Evolutionary conservation across 495 filamentous ascomycete genomes (phyloP), one percentile per base, ranked within the genome.

Genomic region (Penicillium robsamsonii): DNA sequence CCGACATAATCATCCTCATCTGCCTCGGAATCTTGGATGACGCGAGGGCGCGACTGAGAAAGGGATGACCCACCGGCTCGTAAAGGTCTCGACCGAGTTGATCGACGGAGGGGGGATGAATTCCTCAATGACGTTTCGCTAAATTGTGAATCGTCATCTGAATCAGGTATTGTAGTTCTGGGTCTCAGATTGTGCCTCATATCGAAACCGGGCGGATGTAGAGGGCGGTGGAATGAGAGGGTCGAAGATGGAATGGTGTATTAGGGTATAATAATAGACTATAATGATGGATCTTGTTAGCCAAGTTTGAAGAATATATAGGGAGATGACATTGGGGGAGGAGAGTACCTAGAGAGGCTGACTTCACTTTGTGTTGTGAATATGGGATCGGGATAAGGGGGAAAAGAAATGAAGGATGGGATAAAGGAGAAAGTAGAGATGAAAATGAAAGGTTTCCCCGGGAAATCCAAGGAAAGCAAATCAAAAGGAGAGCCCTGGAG

Each of bases 21-120:
- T 45, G 60, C 63, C 49, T 70, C 62, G 43, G 63, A 61, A 60
- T 69, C 57, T 37, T 58, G 53, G 45, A 65, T 62, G 49, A 67
- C 57, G 46, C 47, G 62, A 18, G 58, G 24, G 35, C 43, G 57
- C 42, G 58, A 50, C 29, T 47, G 50, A 58, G 55, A 55, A 57
- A 48, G 46, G 53, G 69, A 66, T 22, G 61, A 59, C 46, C 60
- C 61, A 44, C 68, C 58, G 45, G 62, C 47, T 65, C 48, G 61
- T 43, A 44, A 66, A 66, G 47, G 48, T 62, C 18, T 63, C 60
- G 58, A 63, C 58, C 24, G 71, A 57, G 42, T 52, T 38, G 50
- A 63, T 58, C 24, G 70, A 54, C 45, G 56, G 40, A 53, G 58
- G 43, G 56, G 50, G 5, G 61, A 64, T 10, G 53, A 54, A 55